phyloP scores from a whole-genome alignment of 257 asterid species.

The Lithospermum erythrorhizon region DNA sequence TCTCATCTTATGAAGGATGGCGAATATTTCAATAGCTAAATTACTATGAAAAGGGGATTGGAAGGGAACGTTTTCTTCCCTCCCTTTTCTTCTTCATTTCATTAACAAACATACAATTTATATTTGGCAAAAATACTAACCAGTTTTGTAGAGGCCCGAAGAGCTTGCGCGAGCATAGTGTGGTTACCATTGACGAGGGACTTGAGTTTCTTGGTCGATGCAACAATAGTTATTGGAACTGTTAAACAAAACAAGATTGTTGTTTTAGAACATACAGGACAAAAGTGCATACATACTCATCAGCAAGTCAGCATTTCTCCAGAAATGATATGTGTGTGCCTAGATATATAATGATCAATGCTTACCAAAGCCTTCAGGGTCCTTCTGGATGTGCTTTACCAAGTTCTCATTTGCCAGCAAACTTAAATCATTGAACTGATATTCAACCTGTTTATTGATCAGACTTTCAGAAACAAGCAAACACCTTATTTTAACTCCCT shows the following conservation, averaged over 20 bases:
- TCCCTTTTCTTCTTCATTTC: too few species aligned
- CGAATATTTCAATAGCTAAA: too few species aligned
- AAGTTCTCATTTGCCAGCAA: conserved; percentile 84
- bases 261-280: neutral
- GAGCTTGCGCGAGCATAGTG: conserved; percentile 74
- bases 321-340: too few species aligned
- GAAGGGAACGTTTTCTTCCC: too few species aligned
- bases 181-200: conserved; percentile 54
- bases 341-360: too few species aligned
- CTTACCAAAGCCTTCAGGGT: conserved; percentile 85
- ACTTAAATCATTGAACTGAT: conserved; percentile 92
- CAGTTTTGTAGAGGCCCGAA: conserved; percentile 65
- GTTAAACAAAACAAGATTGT: conserved; percentile 12
- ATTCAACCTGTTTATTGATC: conserved; percentile 53
- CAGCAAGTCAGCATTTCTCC: too few species aligned
- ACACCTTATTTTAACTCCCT: too few species aligned
- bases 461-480: neutral
- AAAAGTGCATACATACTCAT: too few species aligned
- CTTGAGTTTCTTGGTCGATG: conserved; percentile 82
- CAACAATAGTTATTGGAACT: conserved; percentile 71
- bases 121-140: conserved; percentile 23
- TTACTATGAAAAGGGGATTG: too few species aligned
- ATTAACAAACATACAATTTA: too few species aligned
- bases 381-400: conserved; percentile 66
- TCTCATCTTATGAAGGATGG: too few species aligned